Conservation (phyloP, 176 grass and related monocot genomes). For the Elaeis guineensis region DNA sequence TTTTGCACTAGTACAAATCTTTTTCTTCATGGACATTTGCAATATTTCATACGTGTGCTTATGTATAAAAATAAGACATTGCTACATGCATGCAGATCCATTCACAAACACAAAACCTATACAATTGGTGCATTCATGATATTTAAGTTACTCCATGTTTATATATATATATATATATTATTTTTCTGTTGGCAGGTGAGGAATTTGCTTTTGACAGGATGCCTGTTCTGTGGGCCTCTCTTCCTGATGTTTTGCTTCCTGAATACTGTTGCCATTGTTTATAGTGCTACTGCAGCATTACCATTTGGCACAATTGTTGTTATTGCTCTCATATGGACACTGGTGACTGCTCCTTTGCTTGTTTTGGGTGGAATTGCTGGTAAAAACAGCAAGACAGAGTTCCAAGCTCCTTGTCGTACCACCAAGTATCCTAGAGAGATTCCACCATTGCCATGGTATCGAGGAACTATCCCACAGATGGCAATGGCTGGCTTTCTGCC, state of each 20-base stretch:
- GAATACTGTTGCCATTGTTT: constrained; percentile 89
- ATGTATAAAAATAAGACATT: too few relatives aligned
- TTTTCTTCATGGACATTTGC: too few relatives aligned
- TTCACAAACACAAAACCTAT: too few relatives aligned
- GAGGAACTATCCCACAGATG: constrained; percentile 77
- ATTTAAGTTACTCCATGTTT: too few relatives aligned
- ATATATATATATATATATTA: not conserved
- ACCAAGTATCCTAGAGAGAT: constrained; percentile 93
- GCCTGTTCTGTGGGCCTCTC: constrained; percentile 85
- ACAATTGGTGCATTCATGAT: too few relatives aligned
- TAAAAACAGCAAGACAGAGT: constrained; percentile 84
- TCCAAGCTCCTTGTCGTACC: constrained; percentile 87
- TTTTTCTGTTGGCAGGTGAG: constrained; percentile 55
- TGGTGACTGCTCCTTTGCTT: constrained; percentile 86
- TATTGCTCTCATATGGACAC: constrained; percentile 93
- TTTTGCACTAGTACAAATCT: too few relatives aligned
- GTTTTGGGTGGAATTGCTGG: constrained; percentile 97
- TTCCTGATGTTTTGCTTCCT: constrained; percentile 96
- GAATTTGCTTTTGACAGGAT: constrained; percentile 87
- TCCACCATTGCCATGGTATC: constrained; percentile 79
- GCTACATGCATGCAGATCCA: too few relatives aligned
- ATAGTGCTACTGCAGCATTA: constrained; percentile 87
- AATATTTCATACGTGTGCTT: too few relatives aligned
- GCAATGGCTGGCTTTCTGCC: constrained; percentile 97
- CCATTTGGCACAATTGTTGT: constrained; percentile 95